These are phyloP conservation scores for Coleophoma eucalyptorum DNA, from an alignment of 2,329 filamentous ascomycete species.

Conservation along the genomic window DNA sequence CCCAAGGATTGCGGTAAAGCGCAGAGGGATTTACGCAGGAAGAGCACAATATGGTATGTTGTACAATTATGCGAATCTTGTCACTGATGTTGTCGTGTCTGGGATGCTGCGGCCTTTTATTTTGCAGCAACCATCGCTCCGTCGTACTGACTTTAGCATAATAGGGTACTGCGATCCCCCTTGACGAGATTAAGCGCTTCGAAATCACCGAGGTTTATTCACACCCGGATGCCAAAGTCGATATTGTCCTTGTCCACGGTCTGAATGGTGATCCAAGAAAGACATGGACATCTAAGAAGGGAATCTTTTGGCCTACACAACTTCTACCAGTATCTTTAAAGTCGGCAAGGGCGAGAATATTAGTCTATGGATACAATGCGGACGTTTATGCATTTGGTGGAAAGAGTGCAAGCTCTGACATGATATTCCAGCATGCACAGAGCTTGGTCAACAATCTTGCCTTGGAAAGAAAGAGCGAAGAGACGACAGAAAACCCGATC, in stretches of 20 bases:
- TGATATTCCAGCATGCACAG: conserved; percentile 68
- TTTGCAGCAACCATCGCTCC: too few relatives aligned
- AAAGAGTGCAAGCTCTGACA: conserved; percentile 59
- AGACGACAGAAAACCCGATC: conserved; percentile 59
- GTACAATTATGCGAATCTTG: too few relatives aligned
- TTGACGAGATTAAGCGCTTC: conserved; percentile 44
- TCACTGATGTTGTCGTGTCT: too few relatives aligned
- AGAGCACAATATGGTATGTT: too few relatives aligned
- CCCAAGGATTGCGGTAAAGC: too few relatives aligned
- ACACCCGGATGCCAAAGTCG: conserved; percentile 54
- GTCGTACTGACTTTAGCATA: not conserved
- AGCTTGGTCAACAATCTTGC: conserved; percentile 60
- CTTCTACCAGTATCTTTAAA: conserved; percentile 59
- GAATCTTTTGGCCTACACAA: conserved; percentile 66
- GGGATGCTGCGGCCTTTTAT: too few relatives aligned
- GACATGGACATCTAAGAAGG: conserved; percentile 54
- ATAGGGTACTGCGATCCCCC: conserved; percentile 44
- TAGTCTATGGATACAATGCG: conserved; percentile 74
- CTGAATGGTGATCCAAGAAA: conserved; percentile 61
- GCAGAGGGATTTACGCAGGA: too few relatives aligned
- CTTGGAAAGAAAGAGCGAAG: conserved; percentile 55
- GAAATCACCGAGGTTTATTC: conserved; percentile 57
- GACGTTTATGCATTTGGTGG: conserved; percentile 48
- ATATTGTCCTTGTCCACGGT: conserved; percentile 69
- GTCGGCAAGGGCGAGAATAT: conserved; percentile 54